Conservation (phyloP, 805 yeast species). For the Clavispora fructus region DNA sequence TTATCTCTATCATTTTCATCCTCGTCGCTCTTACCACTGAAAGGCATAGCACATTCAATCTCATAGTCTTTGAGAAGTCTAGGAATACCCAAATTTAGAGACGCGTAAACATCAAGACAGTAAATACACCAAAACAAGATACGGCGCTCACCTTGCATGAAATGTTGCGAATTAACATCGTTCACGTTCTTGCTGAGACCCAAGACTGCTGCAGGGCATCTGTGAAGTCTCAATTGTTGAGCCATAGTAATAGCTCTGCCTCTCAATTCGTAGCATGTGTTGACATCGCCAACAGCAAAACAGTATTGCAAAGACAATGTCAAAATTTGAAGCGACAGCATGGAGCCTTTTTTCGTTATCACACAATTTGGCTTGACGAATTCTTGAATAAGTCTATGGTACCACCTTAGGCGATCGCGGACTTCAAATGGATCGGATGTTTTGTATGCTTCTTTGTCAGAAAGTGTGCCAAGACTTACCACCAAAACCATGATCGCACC, state of each 20-base stretch:
- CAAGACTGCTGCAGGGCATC: conserved; percentile 81
- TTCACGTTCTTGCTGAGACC: conserved; percentile 45
- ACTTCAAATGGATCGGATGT: conserved; percentile 4
- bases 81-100: conserved; percentile 79
- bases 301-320: conserved; percentile 67
- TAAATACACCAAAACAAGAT: conserved; percentile 82
- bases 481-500: conserved; percentile 50
- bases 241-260: conserved; percentile 78
- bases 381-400: conserved; percentile 57
- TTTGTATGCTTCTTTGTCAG: conserved; percentile 23
- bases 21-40: conserved; percentile 40
- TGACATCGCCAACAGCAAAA: conserved; percentile 65
- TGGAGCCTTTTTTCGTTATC: conserved; percentile 51
- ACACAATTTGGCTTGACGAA: conserved; percentile 56
- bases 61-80: conserved; percentile 73
- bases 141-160: conserved; percentile 79
- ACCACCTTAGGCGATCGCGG: conserved; percentile 35
- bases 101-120: conserved; percentile 67
- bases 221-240: conserved; percentile 76
- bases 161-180: conserved; percentile 43
- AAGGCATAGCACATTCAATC: conserved; percentile 82
- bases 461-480: conserved; percentile 43
- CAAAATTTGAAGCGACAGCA: conserved; percentile 65
- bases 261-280: conserved; percentile 69
- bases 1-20: conserved; percentile 37